These are phyloP conservation scores for Sporothrix protearum DNA, from an alignment of 2,329 filamentous ascomycete species.

Conservation along the genomic window DNA sequence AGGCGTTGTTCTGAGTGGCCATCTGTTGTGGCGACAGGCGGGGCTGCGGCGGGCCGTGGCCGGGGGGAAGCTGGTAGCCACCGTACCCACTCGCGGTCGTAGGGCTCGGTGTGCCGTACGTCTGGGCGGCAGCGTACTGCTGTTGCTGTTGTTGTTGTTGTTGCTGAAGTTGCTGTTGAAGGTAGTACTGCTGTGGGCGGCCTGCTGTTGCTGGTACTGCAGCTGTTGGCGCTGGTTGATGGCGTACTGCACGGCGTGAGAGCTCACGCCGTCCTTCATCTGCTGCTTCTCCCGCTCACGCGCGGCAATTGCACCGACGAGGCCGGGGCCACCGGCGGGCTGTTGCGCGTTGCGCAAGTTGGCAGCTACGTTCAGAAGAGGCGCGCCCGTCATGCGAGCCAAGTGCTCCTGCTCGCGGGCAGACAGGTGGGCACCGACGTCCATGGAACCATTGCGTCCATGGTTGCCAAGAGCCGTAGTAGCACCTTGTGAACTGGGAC, in stretches of 20 bases:
- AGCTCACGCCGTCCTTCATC: conserved; percentile 65
- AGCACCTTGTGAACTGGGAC: conserved; percentile 59
- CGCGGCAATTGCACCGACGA: conserved; percentile 75
- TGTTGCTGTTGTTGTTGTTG: conserved; percentile 32
- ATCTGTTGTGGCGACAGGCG: conserved; percentile 26
- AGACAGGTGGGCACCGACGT: conserved; percentile 59
- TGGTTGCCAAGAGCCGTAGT: conserved; percentile 44
- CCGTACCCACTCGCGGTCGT: conserved; percentile 14
- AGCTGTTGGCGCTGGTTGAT: conserved; percentile 61
- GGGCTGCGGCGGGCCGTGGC: conserved; percentile 28
- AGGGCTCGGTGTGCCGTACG: conserved; percentile 23
- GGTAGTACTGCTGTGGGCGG: conserved; percentile 36
- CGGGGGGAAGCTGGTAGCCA: conserved; percentile 28
- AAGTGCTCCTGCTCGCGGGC: conserved; percentile 86
- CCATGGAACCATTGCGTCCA: conserved; percentile 29
- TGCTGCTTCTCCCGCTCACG: conserved; percentile 74
- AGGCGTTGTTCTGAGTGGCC: conserved; percentile 15
- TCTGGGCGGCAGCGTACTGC: conserved; percentile 31
- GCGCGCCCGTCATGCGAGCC: conserved; percentile 74
- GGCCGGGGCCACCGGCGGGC: conserved; percentile 54
- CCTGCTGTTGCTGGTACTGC: conserved; percentile 38
- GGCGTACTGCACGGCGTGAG: conserved; percentile 68
- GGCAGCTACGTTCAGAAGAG: conserved; percentile 66
- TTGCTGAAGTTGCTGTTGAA: conserved; percentile 31
- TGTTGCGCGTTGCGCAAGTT: conserved; percentile 47